phyloP scores from a whole-genome alignment of 257 asterid genomes.

The Solanum sejunctum region DNA sequence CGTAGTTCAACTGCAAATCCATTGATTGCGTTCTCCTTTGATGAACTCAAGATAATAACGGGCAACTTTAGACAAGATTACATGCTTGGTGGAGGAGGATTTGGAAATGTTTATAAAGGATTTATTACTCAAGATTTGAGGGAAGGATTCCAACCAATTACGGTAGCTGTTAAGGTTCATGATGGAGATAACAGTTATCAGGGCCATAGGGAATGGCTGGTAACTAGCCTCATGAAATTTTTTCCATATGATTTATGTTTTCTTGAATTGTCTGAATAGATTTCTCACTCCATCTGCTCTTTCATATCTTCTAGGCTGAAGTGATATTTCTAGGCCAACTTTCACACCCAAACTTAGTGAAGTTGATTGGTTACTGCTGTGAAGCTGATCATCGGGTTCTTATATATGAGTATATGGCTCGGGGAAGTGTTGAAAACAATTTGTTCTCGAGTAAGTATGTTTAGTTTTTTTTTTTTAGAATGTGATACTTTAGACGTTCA shows the following conservation, averaged over 20 bases:
- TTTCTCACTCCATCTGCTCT: background rate
- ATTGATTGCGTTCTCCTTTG: slow-evolving; percentile 52
- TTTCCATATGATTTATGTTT: background rate
- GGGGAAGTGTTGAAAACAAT: slow-evolving; percentile 68
- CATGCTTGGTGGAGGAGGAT: slow-evolving; percentile 95
- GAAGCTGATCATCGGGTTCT: slow-evolving; percentile 65
- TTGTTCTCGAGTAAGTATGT: slow-evolving; percentile 54
- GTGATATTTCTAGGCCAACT: slow-evolving; percentile 76
- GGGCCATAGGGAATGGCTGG: slow-evolving; percentile 99
- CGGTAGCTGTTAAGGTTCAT: slow-evolving; percentile 92
- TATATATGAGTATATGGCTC: slow-evolving; percentile 61
- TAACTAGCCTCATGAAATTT: background rate
- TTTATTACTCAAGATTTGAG: slow-evolving; percentile 34
- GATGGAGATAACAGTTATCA: slow-evolving; percentile 83
- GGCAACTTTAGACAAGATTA: slow-evolving; percentile 78
- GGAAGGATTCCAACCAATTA: slow-evolving; percentile 29
- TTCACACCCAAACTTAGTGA: slow-evolving; percentile 74
- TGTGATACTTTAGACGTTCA: background rate
- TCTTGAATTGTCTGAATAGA: background rate
- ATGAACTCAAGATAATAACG: slow-evolving; percentile 53
- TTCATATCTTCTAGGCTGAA: slow-evolving; percentile 44
- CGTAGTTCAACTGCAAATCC: slow-evolving; percentile 51
- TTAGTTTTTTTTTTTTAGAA: background rate
- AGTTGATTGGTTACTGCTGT: slow-evolving; percentile 70
- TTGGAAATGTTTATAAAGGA: slow-evolving; percentile 88